Conservation (phyloP, 345 rosid species). For the Corchorus olitorius region DNA sequence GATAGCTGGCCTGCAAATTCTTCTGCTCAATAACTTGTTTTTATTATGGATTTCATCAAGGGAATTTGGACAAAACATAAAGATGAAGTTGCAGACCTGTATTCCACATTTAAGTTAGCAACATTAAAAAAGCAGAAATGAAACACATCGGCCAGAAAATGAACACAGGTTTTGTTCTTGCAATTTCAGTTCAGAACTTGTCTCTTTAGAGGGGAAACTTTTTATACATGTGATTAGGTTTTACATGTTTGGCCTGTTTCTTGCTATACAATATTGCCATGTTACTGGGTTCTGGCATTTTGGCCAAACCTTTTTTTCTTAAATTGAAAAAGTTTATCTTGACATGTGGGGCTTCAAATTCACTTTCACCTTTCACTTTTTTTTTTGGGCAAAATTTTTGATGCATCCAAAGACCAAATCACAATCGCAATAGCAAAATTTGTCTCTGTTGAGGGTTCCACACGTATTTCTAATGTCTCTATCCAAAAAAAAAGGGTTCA, state of each 20-base stretch:
- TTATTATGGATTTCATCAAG: not conserved
- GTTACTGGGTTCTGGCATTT: not conserved
- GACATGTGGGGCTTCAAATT: not conserved
- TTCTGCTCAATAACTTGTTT: not conserved
- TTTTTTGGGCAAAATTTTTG: not conserved
- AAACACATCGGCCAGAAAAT: not conserved
- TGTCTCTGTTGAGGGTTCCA: constrained; percentile 11
- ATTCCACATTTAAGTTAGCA: not conserved
- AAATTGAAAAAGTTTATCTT: not conserved
- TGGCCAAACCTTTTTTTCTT: not conserved
- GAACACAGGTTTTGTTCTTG: not conserved
- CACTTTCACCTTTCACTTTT: not conserved
- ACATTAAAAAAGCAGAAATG: not conserved
- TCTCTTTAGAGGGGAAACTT: not conserved
- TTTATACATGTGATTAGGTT: not conserved
- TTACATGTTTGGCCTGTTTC: not conserved
- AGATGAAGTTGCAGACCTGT: not conserved
- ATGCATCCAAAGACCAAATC: not conserved
- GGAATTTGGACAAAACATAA: not conserved
- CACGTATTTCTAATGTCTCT: not conserved
- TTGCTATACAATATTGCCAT: not conserved
- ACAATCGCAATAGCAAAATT: not conserved
- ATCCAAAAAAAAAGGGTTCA: not conserved
- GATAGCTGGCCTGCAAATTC: not conserved
- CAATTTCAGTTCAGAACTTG: not conserved